Base-by-base conservation (phyloP, 169 alveolate genomes). In the Eimeria tenella region DNA sequence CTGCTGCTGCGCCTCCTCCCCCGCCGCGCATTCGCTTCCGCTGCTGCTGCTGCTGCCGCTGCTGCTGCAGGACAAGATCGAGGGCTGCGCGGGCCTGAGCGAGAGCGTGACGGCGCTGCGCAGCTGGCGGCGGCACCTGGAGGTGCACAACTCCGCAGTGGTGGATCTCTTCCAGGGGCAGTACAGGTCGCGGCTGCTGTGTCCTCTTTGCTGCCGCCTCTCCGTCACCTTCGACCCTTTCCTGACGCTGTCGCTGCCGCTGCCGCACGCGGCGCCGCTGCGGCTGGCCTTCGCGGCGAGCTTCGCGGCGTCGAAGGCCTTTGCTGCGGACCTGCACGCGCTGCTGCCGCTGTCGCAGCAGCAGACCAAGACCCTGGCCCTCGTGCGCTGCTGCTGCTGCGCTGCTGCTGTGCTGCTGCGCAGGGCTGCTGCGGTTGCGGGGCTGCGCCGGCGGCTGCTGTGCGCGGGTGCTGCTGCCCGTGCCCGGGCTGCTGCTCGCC, bases 101-200 rank as follows among this genome's bases (percentile, higher is more conserved):
- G 98, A 98, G 71, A 81, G 82, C 75, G 96, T 84, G 25, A 97
- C 96, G 1, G 97, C 98, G 42, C 74, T 86, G 56, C 95, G 94
- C 49, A 86, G 90, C 56, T 98, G 99, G 98, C 96, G 96, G 25
- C 86, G 94, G 70, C 98, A 97, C 94, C 75, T 93, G 86, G 96
- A 96, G 71, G 96, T 98, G 71, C 98, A 98, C 86, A 96, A 97
- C 70, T 97, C 98, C 3, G 89, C 97, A n/a, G 95, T 98, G 42
- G 98, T 97, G 21, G 99, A 98, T 94, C 82, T 98, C 68, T 96
- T 98, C 95, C 97, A 98, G 86, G 99, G 99, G 15, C 96, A 97
- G 94, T 96, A 96, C 82, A 96, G 98, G 89, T 96, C 98, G 5
- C 96, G 97, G 73, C 96, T 98, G 17, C 91, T 89, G 53, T 98